Base-by-base conservation (phyloP, 2,329 filamentous ascomycete genomes). In the Helicocarpus griseus region DNA sequence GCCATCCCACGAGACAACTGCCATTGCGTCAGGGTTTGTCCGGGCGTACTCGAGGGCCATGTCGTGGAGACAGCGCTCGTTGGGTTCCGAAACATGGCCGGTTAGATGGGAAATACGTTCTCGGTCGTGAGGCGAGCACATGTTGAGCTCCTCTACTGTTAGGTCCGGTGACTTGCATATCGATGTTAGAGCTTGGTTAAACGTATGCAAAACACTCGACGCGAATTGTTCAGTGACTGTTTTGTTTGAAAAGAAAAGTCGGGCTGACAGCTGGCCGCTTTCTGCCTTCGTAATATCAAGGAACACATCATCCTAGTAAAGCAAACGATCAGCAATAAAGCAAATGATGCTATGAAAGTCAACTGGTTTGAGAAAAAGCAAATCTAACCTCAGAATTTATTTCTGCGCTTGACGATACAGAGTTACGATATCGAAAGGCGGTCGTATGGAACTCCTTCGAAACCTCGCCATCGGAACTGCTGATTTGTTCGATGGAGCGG, bases 1-100 rank as follows among this genome's bases (percentile, higher is more conserved):
- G 13, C 28, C 48, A 44, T 50, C 48, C 36, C 38, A 50, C 13
- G 48, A 50, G 26, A 43, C 48, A 29, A 50, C 48, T 3, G 48
- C 48, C 29, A 35, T 31, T 33, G 48, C 48, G 38, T 44, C 38
- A 22, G 48, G 48, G 21, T 36, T 47, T 1, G 29, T 47, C 29
- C 22, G 45, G 31, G 29, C 24, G 13, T 28, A n/a, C 9, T 35
- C 45, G 11, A 47, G 45, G 36, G 31, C 29, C 45, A 47, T 47
- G 45, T 47, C 45, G 29, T 47, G 45, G 11, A 47, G 45, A 13
- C 45, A 47, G 3, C 31, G 45, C 6, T 47, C 31, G 17, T 47
- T 36, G 31, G 29, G 21, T 1, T 35, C 29, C 24, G 45, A 47
- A n/a, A 47, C 31, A 35, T 26, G 29, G 13, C 21, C n/a, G 11